Evolutionary conservation across 768 basidiomycete genomes (phyloP), one percentile per base, ranked within the genome.

Genomic region (Hypholoma sublateritium): DNA sequence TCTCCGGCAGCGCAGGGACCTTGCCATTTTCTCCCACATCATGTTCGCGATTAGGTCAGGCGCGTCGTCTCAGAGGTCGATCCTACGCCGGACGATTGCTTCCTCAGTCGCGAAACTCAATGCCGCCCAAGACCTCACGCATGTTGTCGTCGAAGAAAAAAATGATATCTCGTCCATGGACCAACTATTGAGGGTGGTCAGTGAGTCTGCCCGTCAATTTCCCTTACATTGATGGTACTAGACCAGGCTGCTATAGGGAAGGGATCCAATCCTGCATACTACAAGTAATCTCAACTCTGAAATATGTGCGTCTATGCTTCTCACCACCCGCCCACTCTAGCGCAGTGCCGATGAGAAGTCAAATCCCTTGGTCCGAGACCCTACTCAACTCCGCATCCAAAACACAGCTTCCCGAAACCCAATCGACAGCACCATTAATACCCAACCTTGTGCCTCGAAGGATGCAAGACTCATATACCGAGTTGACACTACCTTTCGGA

Each of bases 391-490:
- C 76, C 8, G 60, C 64, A 24, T 13, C 73, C 75, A 43, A 42
- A 28, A 22, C 34, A 16, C 11, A 5, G 11, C 35, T 21, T 1
- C 37, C 48, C n/a, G 12, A 37, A 34, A 21, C 35, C 11, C 28
- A 11, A 16, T 22, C 24, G 5, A 11, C 43, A 28, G 28, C 32
- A 3, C 32, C 45, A 6, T 43, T n/a, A 7, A 3, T 3, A 17
- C n/a, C 45, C 4, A 5, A 44, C 12, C 41, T 55, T 1, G 65
- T 71, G 12, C 79, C 82, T 6, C 76, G 87, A 7, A 70, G 76
- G 49, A 91, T 89, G 88, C 75, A 84, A 50, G 87, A 89, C 63
- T 89, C 87, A 0, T 89, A 90, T 64, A 78, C 84, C 36, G 85
- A 89, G 65, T 67, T 87, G 5, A 62, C 80, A 7, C 78, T 91